Evolutionary conservation across 345 rosid species (phyloP), one percentile per base, ranked within the genome.

Genomic region (Viola odorata): DNA sequence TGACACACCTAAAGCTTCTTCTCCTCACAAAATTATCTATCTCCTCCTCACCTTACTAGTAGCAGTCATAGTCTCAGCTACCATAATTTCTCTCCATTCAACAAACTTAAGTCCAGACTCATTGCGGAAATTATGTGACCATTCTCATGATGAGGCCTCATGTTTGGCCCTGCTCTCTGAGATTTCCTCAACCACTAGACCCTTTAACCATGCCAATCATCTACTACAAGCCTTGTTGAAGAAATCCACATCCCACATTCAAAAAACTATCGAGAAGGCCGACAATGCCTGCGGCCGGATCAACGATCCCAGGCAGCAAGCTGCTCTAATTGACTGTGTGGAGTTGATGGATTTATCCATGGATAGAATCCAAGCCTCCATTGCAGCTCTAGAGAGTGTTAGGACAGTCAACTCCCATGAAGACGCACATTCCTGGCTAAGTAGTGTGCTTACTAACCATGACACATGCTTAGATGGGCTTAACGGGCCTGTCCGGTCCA

Each of bases 271-370:
- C 12, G 37, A 11, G 47, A 47, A 45, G 50, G 73, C 78, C 37
- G 61, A 54, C 0, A 45, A 63, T 45, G 47, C 63, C 37, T 63
- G 45, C 64, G 37, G 7, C 37, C 51, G 67, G 55, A 69, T 73
- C 57, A 83, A 81, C 57, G 75, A 68, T 56, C 77, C 65, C 5
- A 59, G 68, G 55, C 80, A 81, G 36, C 65, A 76, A 60, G 81
- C 62, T 5, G 76, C 69, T 23, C 40, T 85, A 50, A 64, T 49
- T 3, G 92, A 88, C 53, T 84, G 90, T 54, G 47, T 71, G 59
- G 82, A 79, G 68, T 67, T 88, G 73, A 73, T 84, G 89, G 89
- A 82, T 9, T 60, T 73, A 48, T 84, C 96, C 32, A 53, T 59
- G 54, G 82, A 80, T 7, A 75, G 88, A 64, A 70, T 36, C 70